Evolutionary conservation across 306 rosid species (phyloP).

Genomic region (Prunus padus): DNA sequence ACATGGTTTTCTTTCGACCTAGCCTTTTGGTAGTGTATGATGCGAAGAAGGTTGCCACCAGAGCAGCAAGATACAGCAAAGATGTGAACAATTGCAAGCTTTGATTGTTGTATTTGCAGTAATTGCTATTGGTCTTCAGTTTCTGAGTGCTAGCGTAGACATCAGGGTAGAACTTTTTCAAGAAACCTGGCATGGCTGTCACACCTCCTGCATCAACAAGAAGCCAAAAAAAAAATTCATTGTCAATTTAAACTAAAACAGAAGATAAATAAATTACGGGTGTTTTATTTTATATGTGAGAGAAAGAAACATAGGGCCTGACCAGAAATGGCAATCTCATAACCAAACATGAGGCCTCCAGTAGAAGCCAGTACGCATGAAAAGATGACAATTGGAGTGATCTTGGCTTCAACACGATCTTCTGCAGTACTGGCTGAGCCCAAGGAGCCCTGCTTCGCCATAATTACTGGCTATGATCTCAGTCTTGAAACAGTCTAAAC

Average conservation of each 20-base stretch:
- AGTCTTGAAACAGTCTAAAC: not conserved
- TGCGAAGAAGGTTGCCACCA: conserved; percentile 51
- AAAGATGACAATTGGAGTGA: conserved; percentile 21
- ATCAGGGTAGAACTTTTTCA: conserved; percentile 57
- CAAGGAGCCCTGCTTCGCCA: conserved; percentile 2
- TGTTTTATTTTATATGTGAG: not conserved
- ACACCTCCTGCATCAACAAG: conserved; percentile 56
- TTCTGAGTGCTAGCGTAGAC: conserved; percentile 38
- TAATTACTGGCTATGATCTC: not conserved
- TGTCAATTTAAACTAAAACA: not conserved
- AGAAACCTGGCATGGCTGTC: conserved; percentile 53
- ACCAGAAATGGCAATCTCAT: conserved; percentile 26
- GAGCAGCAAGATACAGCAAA: conserved; percentile 58
- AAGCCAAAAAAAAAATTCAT: not conserved
- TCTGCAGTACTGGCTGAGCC: not conserved
- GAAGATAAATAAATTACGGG: not conserved
- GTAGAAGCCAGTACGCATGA: conserved; percentile 23
- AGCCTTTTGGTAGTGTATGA: conserved; percentile 49
- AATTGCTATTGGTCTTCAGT: conserved; percentile 34
- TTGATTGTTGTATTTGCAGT: conserved; percentile 63
- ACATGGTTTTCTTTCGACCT: conserved; percentile 69
- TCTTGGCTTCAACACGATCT: conserved; percentile 13
- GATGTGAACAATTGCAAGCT: conserved; percentile 65
- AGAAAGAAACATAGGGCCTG: not conserved
- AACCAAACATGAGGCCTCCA: conserved; percentile 31